A percentile compares a stretch with the other conserved stretches of the same genome.
phyloP scores from a whole-genome alignment of 768 basidiomycete species.

The Lepiota subincarnata region DNA sequence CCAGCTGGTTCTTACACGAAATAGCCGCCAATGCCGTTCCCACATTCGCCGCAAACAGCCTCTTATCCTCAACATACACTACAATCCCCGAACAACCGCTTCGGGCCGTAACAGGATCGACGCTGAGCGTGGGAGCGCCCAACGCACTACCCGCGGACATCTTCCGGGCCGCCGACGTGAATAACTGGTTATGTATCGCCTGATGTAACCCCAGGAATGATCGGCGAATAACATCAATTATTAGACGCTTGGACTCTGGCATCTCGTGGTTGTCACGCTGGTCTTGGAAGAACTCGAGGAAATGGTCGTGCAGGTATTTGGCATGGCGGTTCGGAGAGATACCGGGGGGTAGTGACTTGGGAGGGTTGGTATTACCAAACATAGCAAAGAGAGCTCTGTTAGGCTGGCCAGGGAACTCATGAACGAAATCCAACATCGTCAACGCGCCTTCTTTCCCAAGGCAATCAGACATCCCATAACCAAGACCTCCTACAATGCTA shows the following conservation, averaged over 20 bases:
- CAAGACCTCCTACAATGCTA: constrained; percentile 86
- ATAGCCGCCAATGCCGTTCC: constrained; percentile 88
- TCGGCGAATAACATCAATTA: constrained; percentile 77
- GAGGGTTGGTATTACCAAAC: constrained; percentile 75
- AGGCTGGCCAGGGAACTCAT: constrained; percentile 72
- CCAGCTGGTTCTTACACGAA: constrained; percentile 69
- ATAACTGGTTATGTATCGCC: constrained; percentile 66
- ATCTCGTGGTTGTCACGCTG: constrained; percentile 46
- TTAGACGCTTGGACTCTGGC: constrained; percentile 38
- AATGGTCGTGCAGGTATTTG: constrained; percentile 82
- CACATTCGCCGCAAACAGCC: constrained; percentile 84
- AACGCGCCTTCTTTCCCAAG: constrained; percentile 76
- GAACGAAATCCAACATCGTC: constrained; percentile 89
- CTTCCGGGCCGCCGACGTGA: constrained; percentile 55
- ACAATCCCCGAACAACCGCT: constrained; percentile 84
- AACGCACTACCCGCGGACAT: constrained; percentile 62
- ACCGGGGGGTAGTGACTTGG: constrained; percentile 35
- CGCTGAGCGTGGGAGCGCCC: constrained; percentile 23
- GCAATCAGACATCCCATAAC: constrained; percentile 94
- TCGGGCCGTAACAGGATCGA: constrained; percentile 50
- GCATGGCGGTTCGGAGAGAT: constrained; percentile 65
- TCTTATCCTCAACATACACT: constrained; percentile 76
- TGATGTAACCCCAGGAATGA: constrained; percentile 88
- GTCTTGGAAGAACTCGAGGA: constrained; percentile 54
- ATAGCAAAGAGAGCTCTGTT: constrained; percentile 93